phyloP scores from a whole-genome alignment of 2,329 filamentous ascomycete genomes.

The Sporothrix pseudoabietina region DNA sequence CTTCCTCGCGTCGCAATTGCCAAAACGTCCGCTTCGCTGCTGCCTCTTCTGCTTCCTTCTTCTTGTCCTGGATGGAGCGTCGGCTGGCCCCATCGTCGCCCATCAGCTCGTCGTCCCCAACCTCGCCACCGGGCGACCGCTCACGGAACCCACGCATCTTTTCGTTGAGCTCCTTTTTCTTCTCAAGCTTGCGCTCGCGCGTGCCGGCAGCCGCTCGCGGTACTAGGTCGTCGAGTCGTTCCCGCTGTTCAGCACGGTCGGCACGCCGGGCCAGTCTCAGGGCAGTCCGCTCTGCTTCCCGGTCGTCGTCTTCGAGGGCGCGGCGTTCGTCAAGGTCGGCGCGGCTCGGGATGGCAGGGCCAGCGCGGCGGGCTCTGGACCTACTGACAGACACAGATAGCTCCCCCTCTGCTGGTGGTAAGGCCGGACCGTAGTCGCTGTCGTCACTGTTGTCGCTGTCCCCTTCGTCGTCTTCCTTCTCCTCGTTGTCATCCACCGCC shows the following conservation, averaged over 20 bases:
- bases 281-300: conserved; percentile 44
- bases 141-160: conserved; percentile 74
- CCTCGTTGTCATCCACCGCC: not conserved
- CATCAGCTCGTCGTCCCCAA: conserved; percentile 76
- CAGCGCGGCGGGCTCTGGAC: conserved; percentile 36
- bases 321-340: conserved; percentile 70
- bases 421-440: conserved; percentile 24
- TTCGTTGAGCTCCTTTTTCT: conserved; percentile 71
- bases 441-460: not conserved
- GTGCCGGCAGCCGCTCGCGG: conserved; percentile 83
- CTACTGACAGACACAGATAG: conserved; percentile 45
- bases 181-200: conserved; percentile 82
- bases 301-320: conserved; percentile 55
- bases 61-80: conserved; percentile 52
- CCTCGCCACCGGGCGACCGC: conserved; percentile 65
- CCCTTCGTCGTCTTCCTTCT: not conserved
- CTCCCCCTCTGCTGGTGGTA: conserved; percentile 10
- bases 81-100: conserved; percentile 68
- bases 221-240: conserved; percentile 76
- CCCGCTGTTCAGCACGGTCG: conserved; percentile 68
- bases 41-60: conserved; percentile 59
- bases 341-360: conserved; percentile 69
- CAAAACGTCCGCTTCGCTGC: conserved; percentile 69
- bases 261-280: conserved; percentile 63
- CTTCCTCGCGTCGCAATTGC: conserved; percentile 30